Conservation (phyloP, 23 red algal species). For the Chondrus crispus region DNA sequence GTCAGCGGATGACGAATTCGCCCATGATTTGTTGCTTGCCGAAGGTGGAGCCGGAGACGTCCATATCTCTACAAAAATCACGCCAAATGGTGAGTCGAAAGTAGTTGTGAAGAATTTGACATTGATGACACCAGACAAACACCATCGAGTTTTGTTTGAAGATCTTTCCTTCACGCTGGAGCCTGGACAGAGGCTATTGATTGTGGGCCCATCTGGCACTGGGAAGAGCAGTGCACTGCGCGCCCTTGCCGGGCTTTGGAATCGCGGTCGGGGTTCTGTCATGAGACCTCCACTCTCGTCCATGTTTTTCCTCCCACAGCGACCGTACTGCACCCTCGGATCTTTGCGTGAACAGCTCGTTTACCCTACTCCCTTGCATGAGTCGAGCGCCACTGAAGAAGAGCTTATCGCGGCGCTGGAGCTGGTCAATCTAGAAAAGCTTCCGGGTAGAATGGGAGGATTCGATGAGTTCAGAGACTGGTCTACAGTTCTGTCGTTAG, state of each 20-base stretch:
- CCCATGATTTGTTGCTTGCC: neutral
- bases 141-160: conserved; percentile 61
- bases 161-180: conserved; percentile 57
- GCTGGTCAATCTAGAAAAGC: conserved; percentile 47
- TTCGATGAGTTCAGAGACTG: conserved; percentile 74
- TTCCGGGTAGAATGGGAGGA: conserved; percentile 63
- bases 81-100: conserved; percentile 17
- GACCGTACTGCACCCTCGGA: conserved; percentile 95
- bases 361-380: conserved; percentile 67
- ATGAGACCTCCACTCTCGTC: conserved; percentile 46
- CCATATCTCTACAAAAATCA: conserved; percentile 7
- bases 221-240: conserved; percentile 87
- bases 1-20: neutral
- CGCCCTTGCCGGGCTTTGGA: conserved; percentile 91
- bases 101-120: conserved; percentile 55
- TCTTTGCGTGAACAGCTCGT: conserved; percentile 83
- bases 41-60: neutral
- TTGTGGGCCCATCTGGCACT: conserved; percentile 81
- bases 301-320: conserved; percentile 95
- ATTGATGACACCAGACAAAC: conserved; percentile 59
- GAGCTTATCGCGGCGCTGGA: conserved; percentile 58
- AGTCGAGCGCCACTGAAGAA: conserved; percentile 29
- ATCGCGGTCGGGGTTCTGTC: conserved; percentile 48
- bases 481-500: conserved; percentile 80
- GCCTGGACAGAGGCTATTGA: conserved; percentile 74